These are phyloP conservation scores for Protomyces lactucae-debilis DNA, from an alignment of 1,139 yeast species.

Conservation along the genomic window DNA sequence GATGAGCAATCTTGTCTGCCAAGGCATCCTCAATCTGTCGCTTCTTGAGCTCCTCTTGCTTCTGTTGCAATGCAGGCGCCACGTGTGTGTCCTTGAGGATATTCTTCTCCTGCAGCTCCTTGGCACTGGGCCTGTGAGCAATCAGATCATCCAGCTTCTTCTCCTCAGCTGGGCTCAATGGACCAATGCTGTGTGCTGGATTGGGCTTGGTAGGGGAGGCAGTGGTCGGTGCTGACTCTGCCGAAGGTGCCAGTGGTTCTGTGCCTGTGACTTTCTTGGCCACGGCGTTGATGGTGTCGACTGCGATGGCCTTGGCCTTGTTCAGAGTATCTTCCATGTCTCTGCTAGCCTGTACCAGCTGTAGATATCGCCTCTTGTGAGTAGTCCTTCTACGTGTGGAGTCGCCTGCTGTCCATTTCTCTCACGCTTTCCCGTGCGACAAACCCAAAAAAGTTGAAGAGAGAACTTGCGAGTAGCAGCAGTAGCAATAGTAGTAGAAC, in stretches of 20 bases:
- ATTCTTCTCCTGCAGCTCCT: constrained; percentile 23
- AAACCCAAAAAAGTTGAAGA: neutral
- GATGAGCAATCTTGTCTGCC: neutral
- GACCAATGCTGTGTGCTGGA: constrained; percentile 2
- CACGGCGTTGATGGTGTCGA: neutral
- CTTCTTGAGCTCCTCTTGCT: neutral
- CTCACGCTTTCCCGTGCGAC: neutral
- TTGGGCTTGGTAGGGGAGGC: neutral
- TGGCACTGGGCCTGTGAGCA: constrained; percentile 18
- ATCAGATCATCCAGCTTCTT: constrained; percentile 13
- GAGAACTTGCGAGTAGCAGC: neutral
- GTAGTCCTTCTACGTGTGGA: neutral
- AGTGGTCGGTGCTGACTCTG: neutral
- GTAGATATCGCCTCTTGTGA: neutral
- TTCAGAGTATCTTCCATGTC: neutral
- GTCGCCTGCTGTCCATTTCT: neutral
- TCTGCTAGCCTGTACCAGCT: neutral
- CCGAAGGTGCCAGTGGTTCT: neutral
- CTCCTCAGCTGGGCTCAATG: constrained; percentile 13
- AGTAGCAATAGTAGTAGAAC: neutral
- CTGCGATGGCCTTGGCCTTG: neutral
- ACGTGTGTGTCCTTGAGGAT: constrained; percentile 17
- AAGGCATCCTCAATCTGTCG: neutral
- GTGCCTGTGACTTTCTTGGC: neutral
- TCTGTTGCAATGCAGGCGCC: constrained; percentile 7